Evolutionary conservation across 768 basidiomycete species (phyloP).

Genomic region (Podaxis sp.): DNA sequence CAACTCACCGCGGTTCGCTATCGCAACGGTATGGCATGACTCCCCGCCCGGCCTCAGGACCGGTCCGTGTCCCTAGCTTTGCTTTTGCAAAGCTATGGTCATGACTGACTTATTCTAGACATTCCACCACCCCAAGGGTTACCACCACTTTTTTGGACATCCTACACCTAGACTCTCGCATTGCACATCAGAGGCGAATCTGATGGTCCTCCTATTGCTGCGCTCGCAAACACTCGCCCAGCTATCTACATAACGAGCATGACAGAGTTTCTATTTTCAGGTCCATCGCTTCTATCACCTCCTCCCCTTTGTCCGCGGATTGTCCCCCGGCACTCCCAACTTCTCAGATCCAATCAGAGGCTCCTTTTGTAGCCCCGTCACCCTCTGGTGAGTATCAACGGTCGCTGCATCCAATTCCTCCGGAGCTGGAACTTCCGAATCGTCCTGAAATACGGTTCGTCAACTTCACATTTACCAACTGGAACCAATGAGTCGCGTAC

Average conservation of each 20-base stretch:
- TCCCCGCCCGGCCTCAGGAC: too few relatives aligned
- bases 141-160: too few relatives aligned
- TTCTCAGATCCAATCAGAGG: neutral
- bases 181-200: too few relatives aligned
- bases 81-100: too few relatives aligned
- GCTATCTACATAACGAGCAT: neutral
- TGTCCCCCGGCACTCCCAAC: neutral
- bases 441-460: neutral
- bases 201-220: too few relatives aligned
- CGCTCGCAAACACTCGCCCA: too few relatives aligned
- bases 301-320: neutral
- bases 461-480: neutral
- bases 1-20: too few relatives aligned
- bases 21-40: too few relatives aligned
- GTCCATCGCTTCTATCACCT: neutral
- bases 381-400: neutral
- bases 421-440: neutral
- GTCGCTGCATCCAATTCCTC: neutral
- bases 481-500: neutral
- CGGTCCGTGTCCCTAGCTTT: too few relatives aligned
- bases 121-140: too few relatives aligned
- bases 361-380: neutral
- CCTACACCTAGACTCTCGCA: too few relatives aligned
- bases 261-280: neutral
- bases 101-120: too few relatives aligned